A percentile compares a stretch with the other conserved stretches of the same genome.
These are phyloP conservation scores for Plasmodium knowlesi DNA, from an alignment of 169 alveolate species.

Conservation along the genomic window DNA sequence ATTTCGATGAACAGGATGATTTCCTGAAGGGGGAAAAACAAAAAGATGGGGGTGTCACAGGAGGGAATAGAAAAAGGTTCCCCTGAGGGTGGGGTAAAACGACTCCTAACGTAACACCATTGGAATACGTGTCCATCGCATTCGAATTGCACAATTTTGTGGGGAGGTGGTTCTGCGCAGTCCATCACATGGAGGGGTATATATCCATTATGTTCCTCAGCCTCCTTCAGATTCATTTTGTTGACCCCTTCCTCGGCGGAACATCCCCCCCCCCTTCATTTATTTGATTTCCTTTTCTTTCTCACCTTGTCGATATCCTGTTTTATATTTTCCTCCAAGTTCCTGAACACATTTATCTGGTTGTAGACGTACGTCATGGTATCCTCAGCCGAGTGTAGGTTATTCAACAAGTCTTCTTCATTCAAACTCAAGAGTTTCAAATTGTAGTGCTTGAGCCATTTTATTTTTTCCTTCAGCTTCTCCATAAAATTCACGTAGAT, in stretches of 20 bases:
- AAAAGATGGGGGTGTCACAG: not conserved
- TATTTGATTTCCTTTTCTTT: not conserved
- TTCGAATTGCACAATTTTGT: not conserved
- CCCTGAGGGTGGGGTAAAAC: not conserved
- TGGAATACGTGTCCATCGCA: not conserved
- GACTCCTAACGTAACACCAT: not conserved
- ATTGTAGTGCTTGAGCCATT: constrained; percentile 67
- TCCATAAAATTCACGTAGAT: constrained; percentile 72
- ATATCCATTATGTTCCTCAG: not conserved
- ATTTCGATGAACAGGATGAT: constrained; percentile 61
- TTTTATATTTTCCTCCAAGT: constrained; percentile 59
- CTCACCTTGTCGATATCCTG: constrained; percentile 69
- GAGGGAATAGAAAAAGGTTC: not conserved
- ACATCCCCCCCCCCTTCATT: not conserved
- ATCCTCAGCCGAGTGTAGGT: constrained; percentile 50
- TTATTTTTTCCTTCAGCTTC: constrained; percentile 69
- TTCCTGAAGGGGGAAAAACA: constrained; percentile 8
- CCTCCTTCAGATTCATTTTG: not conserved
- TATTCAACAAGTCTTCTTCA: constrained; percentile 28
- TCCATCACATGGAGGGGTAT: not conserved
- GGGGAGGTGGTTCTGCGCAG: not conserved
- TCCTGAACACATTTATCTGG: constrained; percentile 48
- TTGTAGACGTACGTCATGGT: constrained; percentile 58
- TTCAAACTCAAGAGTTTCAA: constrained; percentile 38
- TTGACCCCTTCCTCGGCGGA: not conserved